Conservation (phyloP, 495 filamentous ascomycete genomes). For the Aspergillus cristatus region DNA sequence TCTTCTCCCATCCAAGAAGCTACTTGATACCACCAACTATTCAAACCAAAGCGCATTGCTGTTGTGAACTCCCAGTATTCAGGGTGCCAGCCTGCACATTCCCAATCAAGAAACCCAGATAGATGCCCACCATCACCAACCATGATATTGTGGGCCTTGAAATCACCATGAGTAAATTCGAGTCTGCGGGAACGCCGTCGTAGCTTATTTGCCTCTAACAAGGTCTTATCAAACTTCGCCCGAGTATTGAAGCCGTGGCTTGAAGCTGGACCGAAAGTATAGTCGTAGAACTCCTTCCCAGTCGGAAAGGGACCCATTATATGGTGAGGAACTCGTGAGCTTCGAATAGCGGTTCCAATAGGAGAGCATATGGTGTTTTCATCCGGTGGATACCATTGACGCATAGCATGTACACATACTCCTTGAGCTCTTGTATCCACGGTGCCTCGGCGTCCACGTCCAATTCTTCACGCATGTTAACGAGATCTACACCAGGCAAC, state of each 20-base stretch:
- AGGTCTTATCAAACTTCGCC: constrained; percentile 12
- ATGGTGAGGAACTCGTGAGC: constrained; percentile 9
- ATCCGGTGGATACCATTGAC: constrained; percentile 6
- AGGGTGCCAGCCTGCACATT: constrained; percentile 42
- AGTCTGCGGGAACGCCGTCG: constrained; percentile 9
- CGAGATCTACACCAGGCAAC: constrained; percentile 9
- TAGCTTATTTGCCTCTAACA: constrained; percentile 12
- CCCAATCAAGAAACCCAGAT: constrained; percentile 45
- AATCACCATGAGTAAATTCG: constrained; percentile 41
- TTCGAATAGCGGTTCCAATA: constrained; percentile 5
- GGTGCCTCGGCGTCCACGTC: constrained; percentile 7
- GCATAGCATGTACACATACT: constrained; percentile 10
- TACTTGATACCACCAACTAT: constrained; percentile 21
- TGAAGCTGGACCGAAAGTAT: constrained; percentile 8
- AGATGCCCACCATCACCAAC: constrained; percentile 32
- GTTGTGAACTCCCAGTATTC: constrained; percentile 48
- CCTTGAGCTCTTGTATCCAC: constrained; percentile 9
- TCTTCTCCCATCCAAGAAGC: constrained; percentile 17
- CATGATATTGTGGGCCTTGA: constrained; percentile 40
- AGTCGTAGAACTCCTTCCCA: constrained; percentile 3
- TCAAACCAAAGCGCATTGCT: constrained; percentile 15
- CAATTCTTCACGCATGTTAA: constrained; percentile 5
- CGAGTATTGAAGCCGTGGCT: constrained; percentile 6
- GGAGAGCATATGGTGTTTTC: constrained; percentile 1
- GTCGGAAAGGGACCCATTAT: constrained; percentile 10